Base-by-base conservation (phyloP, 164 flowering plant species). In the Taxillus chinensis region DNA sequence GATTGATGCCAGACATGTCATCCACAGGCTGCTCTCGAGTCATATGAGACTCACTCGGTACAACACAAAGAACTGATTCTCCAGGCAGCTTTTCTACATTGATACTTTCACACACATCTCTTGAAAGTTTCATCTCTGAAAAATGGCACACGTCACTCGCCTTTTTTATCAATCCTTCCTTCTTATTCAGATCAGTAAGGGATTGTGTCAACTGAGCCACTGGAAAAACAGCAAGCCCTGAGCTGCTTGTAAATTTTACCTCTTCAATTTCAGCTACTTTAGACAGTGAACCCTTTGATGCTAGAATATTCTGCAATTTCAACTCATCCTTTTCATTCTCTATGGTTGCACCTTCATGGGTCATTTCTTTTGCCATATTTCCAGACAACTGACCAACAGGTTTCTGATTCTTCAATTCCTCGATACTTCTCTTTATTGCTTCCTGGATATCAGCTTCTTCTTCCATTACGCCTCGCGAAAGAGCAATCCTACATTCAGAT, bases 361-460 rank as follows among this genome's bases (percentile, higher is more conserved):
- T 66, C 55, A 40, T 66, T 67, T 68, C 73, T 59, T 27, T 49
- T 39, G n/a, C 27, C 39, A 37, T 41, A 52, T 48, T 63, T 58
- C 62, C 70, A 68, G 67, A 49, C 12, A 61, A 62, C 50, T 14
- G 59, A 57, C 62, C 41, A 39, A 55, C 58, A 52, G 65, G 37
- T 43, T 61, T 73, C 39, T 66, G 15, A 56, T 42, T 62, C 45
- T 59, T 58, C 61, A 63, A 38, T 70, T 93, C 87, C 62, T 77
- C 72, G 43, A 90, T 81, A 72, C 97, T 93, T 75, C 89, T 80
- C 76, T 75, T 81, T 46, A 93, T 86, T 69, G 97, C 98, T 74
- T 93, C 97, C 75, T 86, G 88, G 50, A 90, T 68, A 58, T 82
- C 83, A 68, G 89, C 79, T 62, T 86, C 96, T 82, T 93, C 98